A percentile compares a stretch with the other conserved stretches of the same genome.
phyloP scores from a whole-genome alignment of 2,329 filamentous ascomycete genomes.

The Pyrenophora tritici-repentis region DNA sequence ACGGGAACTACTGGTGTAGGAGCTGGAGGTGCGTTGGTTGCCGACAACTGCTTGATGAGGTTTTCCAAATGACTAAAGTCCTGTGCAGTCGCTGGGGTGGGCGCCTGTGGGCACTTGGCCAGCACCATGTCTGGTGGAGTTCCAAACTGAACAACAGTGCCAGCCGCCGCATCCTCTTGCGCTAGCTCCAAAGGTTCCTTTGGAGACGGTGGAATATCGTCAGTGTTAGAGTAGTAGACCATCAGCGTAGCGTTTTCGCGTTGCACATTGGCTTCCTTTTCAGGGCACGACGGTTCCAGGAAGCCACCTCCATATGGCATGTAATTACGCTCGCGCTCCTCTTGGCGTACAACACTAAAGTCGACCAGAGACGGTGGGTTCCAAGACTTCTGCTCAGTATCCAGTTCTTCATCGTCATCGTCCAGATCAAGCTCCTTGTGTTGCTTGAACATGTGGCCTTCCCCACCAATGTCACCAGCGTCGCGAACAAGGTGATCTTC shows the following conservation, averaged over 20 bases:
- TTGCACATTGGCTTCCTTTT: slow-evolving; percentile 51
- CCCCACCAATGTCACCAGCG: slow-evolving; percentile 72
- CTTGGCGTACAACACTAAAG: slow-evolving; percentile 48
- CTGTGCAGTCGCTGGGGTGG: slow-evolving; percentile 15
- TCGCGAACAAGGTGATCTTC: slow-evolving; percentile 71
- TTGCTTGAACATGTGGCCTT: slow-evolving; percentile 59
- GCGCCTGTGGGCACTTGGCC: slow-evolving; percentile 27
- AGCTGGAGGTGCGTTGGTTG: slow-evolving; percentile 13
- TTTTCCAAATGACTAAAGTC: slow-evolving; percentile 36
- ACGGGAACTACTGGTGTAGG: slow-evolving; percentile 16
- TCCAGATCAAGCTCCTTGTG: slow-evolving; percentile 69
- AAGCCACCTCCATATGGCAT: slow-evolving; percentile 53
- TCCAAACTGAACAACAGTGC: slow-evolving; percentile 46
- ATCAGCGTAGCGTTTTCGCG: slow-evolving; percentile 55
- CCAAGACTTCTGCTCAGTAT: slow-evolving; percentile 42
- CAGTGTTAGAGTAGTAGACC: slow-evolving; percentile 52
- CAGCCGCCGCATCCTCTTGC: slow-evolving; percentile 18
- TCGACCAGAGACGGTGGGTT: slow-evolving; percentile 47
- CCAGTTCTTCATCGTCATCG: slow-evolving; percentile 63
- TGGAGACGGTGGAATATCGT: slow-evolving; percentile 54
- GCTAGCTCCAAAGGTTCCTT: slow-evolving; percentile 50
- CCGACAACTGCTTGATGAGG: slow-evolving; percentile 36
- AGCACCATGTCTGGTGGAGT: slow-evolving; percentile 36
- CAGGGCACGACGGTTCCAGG: slow-evolving; percentile 47
- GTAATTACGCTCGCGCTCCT: slow-evolving; percentile 53